Conservation (phyloP, 2,329 filamentous ascomycete genomes). For the Kalmusia sp. region DNA sequence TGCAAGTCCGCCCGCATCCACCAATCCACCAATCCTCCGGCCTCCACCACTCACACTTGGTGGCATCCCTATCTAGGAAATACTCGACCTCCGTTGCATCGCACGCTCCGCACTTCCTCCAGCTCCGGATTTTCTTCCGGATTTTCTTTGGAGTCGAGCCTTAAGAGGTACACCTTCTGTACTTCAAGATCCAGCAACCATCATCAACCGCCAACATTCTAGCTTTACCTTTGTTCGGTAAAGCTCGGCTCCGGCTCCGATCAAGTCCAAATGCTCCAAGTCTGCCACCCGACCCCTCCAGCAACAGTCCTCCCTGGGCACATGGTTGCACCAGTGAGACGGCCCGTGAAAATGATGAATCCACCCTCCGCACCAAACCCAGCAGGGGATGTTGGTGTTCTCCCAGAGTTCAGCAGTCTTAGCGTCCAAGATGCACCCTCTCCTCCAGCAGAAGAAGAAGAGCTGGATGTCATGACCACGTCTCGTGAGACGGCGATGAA, state of each 20-base stretch:
- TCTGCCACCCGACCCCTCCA: conserved; percentile 38
- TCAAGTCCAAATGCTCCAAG: conserved; percentile 41
- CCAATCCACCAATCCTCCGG: conserved; percentile 13
- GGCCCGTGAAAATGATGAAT: conserved; percentile 25
- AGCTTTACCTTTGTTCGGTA: conserved; percentile 18
- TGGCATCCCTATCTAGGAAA: conserved; percentile 5
- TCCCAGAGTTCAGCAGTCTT: conserved; percentile 43
- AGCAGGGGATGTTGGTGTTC: conserved; percentile 48
- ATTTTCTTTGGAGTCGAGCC: too few species aligned
- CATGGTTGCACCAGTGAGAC: conserved; percentile 30
- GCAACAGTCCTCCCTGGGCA: conserved; percentile 38
- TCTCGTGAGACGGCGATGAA: conserved; percentile 77
- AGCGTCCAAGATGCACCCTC: conserved; percentile 45
- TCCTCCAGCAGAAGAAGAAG: conserved; percentile 48
- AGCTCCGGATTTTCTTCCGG: conserved; percentile 4
- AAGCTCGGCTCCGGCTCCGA: conserved; percentile 28
- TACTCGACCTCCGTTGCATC: conserved; percentile 1
- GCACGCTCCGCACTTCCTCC: conserved; percentile 1
- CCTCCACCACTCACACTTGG: conserved; percentile 10
- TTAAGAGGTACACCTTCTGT: neutral
- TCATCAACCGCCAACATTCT: neutral
- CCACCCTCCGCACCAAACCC: conserved; percentile 50
- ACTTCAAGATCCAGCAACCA: neutral
- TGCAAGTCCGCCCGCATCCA: conserved; percentile 6
- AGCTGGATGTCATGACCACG: conserved; percentile 76